A percentile compares a stretch with the other conserved stretches of the same genome.
Conservation (phyloP, 2,329 filamentous ascomycete species). For the Colletotrichum tabaci region DNA sequence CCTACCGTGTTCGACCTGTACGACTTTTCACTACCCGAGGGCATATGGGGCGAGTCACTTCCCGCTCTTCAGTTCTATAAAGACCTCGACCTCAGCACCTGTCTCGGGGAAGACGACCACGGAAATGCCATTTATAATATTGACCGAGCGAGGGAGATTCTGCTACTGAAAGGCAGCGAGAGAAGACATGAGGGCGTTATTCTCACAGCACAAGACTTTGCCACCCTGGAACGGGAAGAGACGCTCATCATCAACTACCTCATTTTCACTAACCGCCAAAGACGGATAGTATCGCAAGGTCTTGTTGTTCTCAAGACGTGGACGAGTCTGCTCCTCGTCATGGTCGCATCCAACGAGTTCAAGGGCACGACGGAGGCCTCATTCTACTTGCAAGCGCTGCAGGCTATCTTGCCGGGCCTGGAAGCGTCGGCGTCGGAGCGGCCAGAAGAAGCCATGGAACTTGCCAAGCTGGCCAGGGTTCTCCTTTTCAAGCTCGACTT, state of each 20-base stretch:
- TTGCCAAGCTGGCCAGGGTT: constrained; percentile 82
- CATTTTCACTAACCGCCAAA: constrained; percentile 74
- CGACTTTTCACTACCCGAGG: constrained; percentile 80
- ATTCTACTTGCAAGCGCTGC: constrained; percentile 88
- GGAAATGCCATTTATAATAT: constrained; percentile 76
- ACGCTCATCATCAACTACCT: constrained; percentile 73
- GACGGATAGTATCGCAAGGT: constrained; percentile 69
- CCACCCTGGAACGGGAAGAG: constrained; percentile 71
- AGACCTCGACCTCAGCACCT: constrained; percentile 78
- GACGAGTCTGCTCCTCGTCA: constrained; percentile 86
- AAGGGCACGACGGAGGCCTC: constrained; percentile 79
- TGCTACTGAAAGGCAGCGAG: constrained; percentile 79
- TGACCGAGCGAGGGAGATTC: constrained; percentile 79
- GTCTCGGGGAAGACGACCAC: constrained; percentile 72
- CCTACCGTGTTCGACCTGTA: constrained; percentile 92
- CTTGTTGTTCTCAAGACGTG: constrained; percentile 84
- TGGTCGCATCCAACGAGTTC: constrained; percentile 87
- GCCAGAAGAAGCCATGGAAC: constrained; percentile 78
- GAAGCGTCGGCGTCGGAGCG: constrained; percentile 82
- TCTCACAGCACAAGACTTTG: constrained; percentile 64
- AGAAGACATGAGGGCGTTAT: constrained; percentile 65
- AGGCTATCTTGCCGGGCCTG: constrained; percentile 89
- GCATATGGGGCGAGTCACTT: constrained; percentile 64
- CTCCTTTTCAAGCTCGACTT: constrained; percentile 81
- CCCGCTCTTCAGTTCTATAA: constrained; percentile 73